Conservation (phyloP, 1,139 yeast species). For the Yamadazyma sp. region DNA sequence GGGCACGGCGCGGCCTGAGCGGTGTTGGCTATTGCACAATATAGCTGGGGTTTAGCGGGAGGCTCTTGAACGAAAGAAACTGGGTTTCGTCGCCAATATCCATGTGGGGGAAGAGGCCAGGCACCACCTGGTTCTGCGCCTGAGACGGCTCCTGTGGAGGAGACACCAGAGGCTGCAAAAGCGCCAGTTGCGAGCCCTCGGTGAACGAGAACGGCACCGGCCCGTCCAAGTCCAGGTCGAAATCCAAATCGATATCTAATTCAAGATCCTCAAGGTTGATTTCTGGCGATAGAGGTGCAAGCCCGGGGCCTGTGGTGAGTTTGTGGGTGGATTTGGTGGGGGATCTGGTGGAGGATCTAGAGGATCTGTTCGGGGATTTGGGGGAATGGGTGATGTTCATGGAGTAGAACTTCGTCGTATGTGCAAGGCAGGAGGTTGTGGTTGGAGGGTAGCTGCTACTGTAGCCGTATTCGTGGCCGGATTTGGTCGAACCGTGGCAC, state of each 20-base stretch:
- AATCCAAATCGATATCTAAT: not conserved
- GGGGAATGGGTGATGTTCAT: not conserved
- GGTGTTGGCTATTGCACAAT: constrained; percentile 8
- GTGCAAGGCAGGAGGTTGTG: not conserved
- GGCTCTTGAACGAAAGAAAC: constrained; percentile 21
- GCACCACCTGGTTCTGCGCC: constrained; percentile 29
- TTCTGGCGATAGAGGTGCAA: not conserved
- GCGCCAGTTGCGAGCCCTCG: not conserved
- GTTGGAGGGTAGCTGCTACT: constrained; percentile 10
- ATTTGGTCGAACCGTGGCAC: too few species aligned
- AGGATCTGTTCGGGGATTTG: too few species aligned
- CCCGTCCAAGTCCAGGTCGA: not conserved
- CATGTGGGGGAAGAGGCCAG: constrained; percentile 43
- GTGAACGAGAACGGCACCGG: not conserved
- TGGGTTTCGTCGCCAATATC: constrained; percentile 20
- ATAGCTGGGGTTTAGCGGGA: constrained; percentile 32
- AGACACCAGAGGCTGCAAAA: too few species aligned
- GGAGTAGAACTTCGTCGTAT: constrained; percentile 4
- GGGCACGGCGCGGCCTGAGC: not conserved
- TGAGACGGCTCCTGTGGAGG: too few species aligned
- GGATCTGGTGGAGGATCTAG: too few species aligned
- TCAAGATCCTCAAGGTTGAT: not conserved
- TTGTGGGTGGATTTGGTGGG: not conserved
- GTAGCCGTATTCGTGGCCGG: not conserved
- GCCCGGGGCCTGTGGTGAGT: not conserved